Base-by-base conservation (phyloP, 140 eudicot genomes). In the Ambrosia hybrid region DNA sequence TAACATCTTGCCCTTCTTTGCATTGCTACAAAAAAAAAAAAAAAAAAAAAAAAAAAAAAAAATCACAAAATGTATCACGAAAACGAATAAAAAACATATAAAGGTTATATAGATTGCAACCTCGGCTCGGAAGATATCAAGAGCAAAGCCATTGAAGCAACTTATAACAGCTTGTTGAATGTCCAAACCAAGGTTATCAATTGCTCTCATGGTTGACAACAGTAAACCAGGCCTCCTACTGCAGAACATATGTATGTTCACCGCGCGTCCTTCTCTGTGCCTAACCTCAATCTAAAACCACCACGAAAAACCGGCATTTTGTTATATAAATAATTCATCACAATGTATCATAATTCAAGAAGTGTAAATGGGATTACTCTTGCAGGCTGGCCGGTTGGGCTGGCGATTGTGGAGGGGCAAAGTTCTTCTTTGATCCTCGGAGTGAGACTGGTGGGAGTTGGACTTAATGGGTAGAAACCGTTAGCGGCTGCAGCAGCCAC, bases 81-180 rank as follows among this genome's bases (percentile, higher is more conserved):
- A 41, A 41, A 21, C 1, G 6, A 16, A 73, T 21, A 0, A 51
- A 73, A 14, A 66, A 15, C 51, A 6, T 4, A 6, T 9, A 56
- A 2, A 57, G 11, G 55, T 45, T 3, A 0, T 14, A 15, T 49
- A 6, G 26, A 43, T 21, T n/a, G 4, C 76, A 52, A 94, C 97
- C 97, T 94, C 99, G 41, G 97, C 97, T 14, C 95, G 81, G 78
- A 94, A 94, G 61, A 94, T 68, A 78, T 94, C 99, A 73, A 90
- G 73, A 30, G 96, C 91, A 36, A 94, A 94, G 1, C 99, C 97
- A 71, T 88, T 94, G 86, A 94, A 90, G 82, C 99, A 94, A 68
- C 97, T 94, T 70, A 94, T 90, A 6, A 94, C 99, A 36, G 97
- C 97, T 86, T 94, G 99, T 72, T 94, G 99, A 66, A 94, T 79